Base-by-base conservation (phyloP, 2,329 filamentous ascomycete species). In the Fusarium sp. region DNA sequence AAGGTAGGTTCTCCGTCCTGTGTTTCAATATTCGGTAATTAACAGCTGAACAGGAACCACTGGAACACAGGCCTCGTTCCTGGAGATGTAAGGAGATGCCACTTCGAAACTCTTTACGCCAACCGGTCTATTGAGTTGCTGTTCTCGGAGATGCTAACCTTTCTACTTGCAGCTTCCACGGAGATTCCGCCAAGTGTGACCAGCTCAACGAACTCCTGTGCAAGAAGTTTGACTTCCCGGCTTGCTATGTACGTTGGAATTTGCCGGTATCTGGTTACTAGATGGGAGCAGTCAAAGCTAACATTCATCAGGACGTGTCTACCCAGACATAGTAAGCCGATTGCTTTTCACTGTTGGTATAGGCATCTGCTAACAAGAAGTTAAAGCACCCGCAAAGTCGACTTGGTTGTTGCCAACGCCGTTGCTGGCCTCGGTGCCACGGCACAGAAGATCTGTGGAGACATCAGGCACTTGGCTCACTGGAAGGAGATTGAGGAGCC, bases 401-500 rank as follows among this genome's bases (percentile, higher is more conserved):
- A 98, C 80, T 87, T 93, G 45, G 87, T 92, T 66, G 87, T 98
- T n/a, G 89, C 92, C 77, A 95, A 96, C 79, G 94, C 93, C n/a
- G 86, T 98, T 37, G 88, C 89, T 35, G 93, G 91, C 1, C 91
- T 98, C 61, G 95, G 93, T 27, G 89, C 94, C n/a, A 94, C 94
- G 0, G 93, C 91, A 0, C 78, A 80, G 79, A 90, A 92, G 69
- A 95, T 97, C 70, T 89, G 90, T 58, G 88, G 88, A 56, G 93
- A 96, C 77, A 93, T 96, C 74, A 88, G 93, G 58, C 92, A 94
- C 79, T 85, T 96, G 57, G 92, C 92, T 7, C 87, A 89, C 78
- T 89, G 91, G 84, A 97, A 98, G 87, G 94, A 97, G 82, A 86
- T 96, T 67, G 95, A 97, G 80, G 93, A 95, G 85, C 94, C 93